A percentile compares a stretch with the other conserved stretches of the same genome.
Conservation (phyloP, 2,329 filamentous ascomycete genomes). For the Chaetomiaceae sp. region DNA sequence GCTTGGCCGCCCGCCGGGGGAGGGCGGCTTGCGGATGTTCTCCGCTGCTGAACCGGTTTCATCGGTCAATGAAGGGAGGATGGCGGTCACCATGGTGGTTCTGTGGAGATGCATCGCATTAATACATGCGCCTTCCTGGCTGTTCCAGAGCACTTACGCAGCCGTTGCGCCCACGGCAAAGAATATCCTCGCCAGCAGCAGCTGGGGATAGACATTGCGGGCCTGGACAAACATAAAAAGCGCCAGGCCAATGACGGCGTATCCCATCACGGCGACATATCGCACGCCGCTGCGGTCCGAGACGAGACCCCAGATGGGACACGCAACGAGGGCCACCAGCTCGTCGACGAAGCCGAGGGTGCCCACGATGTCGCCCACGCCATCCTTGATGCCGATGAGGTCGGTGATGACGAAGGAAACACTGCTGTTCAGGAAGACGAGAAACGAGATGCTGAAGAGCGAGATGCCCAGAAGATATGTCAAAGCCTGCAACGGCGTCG, state of each 20-base stretch:
- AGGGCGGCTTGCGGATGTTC: slow-evolving; percentile 32
- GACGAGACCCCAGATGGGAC: slow-evolving; percentile 72
- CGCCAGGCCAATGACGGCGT: slow-evolving; percentile 71
- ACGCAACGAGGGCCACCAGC: slow-evolving; percentile 73
- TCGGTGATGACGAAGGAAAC: slow-evolving; percentile 83
- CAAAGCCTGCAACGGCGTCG: slow-evolving; percentile 57
- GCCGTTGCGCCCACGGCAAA: slow-evolving; percentile 93
- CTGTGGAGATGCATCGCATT: slow-evolving; percentile 30
- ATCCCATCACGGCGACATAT: slow-evolving; percentile 70
- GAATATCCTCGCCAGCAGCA: slow-evolving; percentile 76
- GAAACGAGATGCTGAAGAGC: slow-evolving; percentile 82
- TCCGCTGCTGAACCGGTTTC: slow-evolving; percentile 34
- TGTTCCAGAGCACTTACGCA: slow-evolving; percentile 47
- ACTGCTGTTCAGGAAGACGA: slow-evolving; percentile 83
- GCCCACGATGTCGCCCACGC: slow-evolving; percentile 75
- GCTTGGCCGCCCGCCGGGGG: slow-evolving; percentile 48
- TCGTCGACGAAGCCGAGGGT: slow-evolving; percentile 84
- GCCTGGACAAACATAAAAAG: slow-evolving; percentile 81
- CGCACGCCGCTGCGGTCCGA: slow-evolving; percentile 74
- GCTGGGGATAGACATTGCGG: slow-evolving; percentile 78
- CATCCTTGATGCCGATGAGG: slow-evolving; percentile 66
- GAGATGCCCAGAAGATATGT: slow-evolving; percentile 79
- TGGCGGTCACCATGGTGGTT: slow-evolving; percentile 94
- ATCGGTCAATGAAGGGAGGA: slow-evolving; percentile 68
- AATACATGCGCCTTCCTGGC: background rate